Base-by-base conservation (phyloP, 129 eudicot genomes). In the Glebionis coronaria region DNA sequence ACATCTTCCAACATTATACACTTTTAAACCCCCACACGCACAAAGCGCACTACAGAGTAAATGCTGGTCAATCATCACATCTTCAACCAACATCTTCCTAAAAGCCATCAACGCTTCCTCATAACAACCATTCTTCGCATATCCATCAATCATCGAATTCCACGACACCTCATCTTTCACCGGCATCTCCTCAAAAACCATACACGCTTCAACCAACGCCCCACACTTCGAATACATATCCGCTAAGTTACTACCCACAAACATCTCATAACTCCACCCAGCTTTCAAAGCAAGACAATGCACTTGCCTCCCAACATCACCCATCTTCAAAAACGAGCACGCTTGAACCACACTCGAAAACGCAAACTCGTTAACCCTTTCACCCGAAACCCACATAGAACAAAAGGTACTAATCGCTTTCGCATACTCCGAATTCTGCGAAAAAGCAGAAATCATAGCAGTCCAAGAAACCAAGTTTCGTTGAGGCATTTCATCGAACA, bases 211-310 rank as follows among this genome's bases (percentile, higher is more conserved):
- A 6, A 75, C 16, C 70, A 80, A 29, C 16, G 81, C 73, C 55
- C 75, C 74, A 31, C 9, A 31, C 40, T 63, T 75, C 69, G 83
- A 79, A 58, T 79, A 79, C 80, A 79, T 69, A 58, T 79, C 83
- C 28, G 83, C 83, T 23, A 79, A 74, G 16, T 69, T 79, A 70
- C 83, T 79, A 47, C 83, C 83, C 67, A 79, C 83, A 79, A 69
- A 79, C 47, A 79, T 49, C 45, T 79, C 83, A 56, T 59, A 20
- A 75, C 77, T 64, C 14, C 74, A 47, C 47, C 76, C 72, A 64
- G 27, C 40, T 58, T 74, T 79, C 44, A 56, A 21, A n/a, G 72
- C 68, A 62, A 79, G 73, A 64, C 80, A 56, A 53, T 80, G 80
- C 9, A 70, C 21, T 80, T 70, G 81, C 71, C 61, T 71, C 58